phyloP scores from a whole-genome alignment of 192 early-diverging fungal genomes.

The Linnemannia elongata region DNA sequence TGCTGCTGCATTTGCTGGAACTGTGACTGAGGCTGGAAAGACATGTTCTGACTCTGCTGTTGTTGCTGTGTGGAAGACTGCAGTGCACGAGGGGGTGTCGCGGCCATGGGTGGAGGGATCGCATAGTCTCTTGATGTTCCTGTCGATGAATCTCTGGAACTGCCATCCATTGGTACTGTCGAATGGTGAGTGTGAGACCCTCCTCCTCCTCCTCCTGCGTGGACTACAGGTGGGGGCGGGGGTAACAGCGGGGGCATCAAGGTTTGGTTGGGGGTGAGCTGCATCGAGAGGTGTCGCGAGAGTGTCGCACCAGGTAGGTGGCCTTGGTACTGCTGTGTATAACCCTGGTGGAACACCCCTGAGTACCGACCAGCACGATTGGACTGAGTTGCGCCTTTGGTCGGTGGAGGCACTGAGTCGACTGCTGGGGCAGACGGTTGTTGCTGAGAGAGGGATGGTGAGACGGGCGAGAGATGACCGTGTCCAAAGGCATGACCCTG shows the following conservation, averaged over 20 bases:
- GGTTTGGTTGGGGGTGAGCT: conserved; percentile 36
- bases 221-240: conserved; percentile 35
- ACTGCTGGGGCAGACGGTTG: not conserved
- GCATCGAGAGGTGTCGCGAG: conserved; percentile 51
- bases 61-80: not conserved
- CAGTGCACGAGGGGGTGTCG: not conserved
- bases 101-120: not conserved
- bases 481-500: not conserved
- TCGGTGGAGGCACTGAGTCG: conserved; percentile 20
- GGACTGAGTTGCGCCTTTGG: conserved; percentile 5
- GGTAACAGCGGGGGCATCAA: conserved; percentile 44
- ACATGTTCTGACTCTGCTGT: not conserved
- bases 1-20: not conserved
- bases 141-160: not conserved
- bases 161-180: conserved; percentile 19
- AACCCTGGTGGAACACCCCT: conserved; percentile 51
- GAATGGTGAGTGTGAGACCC: conserved; percentile 9
- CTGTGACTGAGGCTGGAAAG: conserved; percentile 5
- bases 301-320: conserved; percentile 41
- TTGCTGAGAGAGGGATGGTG: not conserved
- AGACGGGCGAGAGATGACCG: not conserved
- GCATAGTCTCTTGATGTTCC: not conserved
- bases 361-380: conserved; percentile 20
- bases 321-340: conserved; percentile 46
- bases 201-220: conserved; percentile 10